These are phyloP conservation scores for Annulohypoxylon maeteangense DNA, from an alignment of 495 filamentous ascomycete species.

Conservation along the genomic window DNA sequence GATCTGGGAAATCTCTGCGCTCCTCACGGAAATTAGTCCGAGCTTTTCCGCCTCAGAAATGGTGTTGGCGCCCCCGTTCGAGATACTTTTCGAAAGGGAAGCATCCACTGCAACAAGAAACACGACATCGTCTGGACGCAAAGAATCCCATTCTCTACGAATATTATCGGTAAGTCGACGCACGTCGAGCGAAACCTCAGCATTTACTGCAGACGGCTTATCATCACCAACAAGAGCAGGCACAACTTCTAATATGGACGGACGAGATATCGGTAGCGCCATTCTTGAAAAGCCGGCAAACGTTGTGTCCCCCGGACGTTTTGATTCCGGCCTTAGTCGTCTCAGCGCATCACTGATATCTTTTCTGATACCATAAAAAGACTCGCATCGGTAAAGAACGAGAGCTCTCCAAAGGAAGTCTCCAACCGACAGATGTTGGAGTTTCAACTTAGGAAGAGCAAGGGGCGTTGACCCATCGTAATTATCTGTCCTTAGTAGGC, in stretches of 20 bases:
- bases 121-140: slow-evolving; percentile 89
- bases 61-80: slow-evolving; percentile 63
- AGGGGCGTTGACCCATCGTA: slow-evolving; percentile 92
- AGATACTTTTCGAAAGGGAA: slow-evolving; percentile 61
- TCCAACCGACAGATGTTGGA: slow-evolving; percentile 94
- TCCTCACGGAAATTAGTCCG: slow-evolving; percentile 76
- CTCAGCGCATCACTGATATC: slow-evolving; percentile 86
- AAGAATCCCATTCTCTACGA: slow-evolving; percentile 88
- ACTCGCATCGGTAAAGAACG: slow-evolving; percentile 86
- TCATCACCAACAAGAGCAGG: slow-evolving; percentile 86
- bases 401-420: slow-evolving; percentile 97
- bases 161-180: slow-evolving; percentile 77
- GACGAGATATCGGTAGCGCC: slow-evolving; percentile 86
- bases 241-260: slow-evolving; percentile 86
- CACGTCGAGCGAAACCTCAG: slow-evolving; percentile 90
- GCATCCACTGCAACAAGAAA: slow-evolving; percentile 83
- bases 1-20: slow-evolving; percentile 87
- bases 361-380: slow-evolving; percentile 93
- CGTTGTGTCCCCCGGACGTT: slow-evolving; percentile 68
- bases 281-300: slow-evolving; percentile 92
- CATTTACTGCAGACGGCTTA: slow-evolving; percentile 84
- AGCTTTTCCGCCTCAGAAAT: slow-evolving; percentile 65
- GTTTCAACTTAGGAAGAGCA: slow-evolving; percentile 92
- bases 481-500: slow-evolving; percentile 83
- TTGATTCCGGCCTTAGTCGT: slow-evolving; percentile 76